Evolutionary conservation across 2,329 filamentous ascomycete species (phyloP).

Genomic region (Fusarium mundagurra): DNA sequence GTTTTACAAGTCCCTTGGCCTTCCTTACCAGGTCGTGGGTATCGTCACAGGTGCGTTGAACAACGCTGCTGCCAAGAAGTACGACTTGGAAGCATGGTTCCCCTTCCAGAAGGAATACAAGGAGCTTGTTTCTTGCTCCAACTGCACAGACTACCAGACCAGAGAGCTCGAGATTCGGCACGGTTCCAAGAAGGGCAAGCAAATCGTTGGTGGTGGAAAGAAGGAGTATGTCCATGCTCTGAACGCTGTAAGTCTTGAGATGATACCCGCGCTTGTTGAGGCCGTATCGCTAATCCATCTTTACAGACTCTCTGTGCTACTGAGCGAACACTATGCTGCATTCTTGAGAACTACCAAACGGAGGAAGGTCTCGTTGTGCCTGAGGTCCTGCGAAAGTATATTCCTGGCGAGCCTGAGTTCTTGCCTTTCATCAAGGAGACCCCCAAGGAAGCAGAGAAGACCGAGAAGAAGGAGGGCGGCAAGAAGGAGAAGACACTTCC

Average conservation of each 20-base stretch:
- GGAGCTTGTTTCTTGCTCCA: constrained; percentile 96
- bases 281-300: constrained; percentile 9
- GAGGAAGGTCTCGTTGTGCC: constrained; percentile 85
- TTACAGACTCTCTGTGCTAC: constrained; percentile 81
- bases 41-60: constrained; percentile 98
- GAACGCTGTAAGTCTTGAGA: constrained; percentile 65
- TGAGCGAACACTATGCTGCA: constrained; percentile 90
- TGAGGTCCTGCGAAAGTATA: constrained; percentile 85
- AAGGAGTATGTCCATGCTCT: constrained; percentile 96
- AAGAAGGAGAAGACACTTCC: constrained; percentile 43
- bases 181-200: constrained; percentile 74
- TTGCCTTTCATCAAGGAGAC: constrained; percentile 88
- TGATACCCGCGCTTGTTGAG: background rate
- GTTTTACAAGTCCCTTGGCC: constrained; percentile 89
- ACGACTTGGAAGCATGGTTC: constrained; percentile 96
- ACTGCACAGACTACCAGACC: constrained; percentile 98
- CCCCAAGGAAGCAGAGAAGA: constrained; percentile 68
- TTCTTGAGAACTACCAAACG: constrained; percentile 97
- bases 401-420: constrained; percentile 89
- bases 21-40: constrained; percentile 91
- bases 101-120: constrained; percentile 98
- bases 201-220: constrained; percentile 72
- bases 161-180: constrained; percentile 92
- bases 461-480: constrained; percentile 39
- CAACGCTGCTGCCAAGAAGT: constrained; percentile 82